Evolutionary conservation across 192 early-diverging fungal species (phyloP), one percentile per base, ranked within the genome.

Genomic region (Podila horticola): DNA sequence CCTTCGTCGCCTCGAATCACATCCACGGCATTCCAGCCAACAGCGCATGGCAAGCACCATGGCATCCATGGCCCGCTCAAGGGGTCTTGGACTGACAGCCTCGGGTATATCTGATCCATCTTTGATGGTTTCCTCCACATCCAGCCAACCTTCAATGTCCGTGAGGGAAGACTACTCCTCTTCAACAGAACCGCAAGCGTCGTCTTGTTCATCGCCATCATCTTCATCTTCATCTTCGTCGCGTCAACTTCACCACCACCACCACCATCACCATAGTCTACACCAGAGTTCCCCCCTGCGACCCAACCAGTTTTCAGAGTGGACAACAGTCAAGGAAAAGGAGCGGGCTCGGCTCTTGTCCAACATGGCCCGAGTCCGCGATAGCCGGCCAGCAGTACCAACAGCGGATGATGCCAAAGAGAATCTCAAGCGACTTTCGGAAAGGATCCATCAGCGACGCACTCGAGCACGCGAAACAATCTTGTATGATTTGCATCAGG

Each of bases 401-500:
- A 63, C 75, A 20, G 64, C 69, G 6, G 65, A 72, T 28, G 69
- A 36, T 24, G 75, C 75, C 8, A 71, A 64, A 62, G 75, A 79
- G 19, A 79, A 79, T 50, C 41, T 79, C 12, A 59, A 52, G 7
- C 69, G 69, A 48, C 75, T 79, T 38, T 71, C 69, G 11, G 69
- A 79, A 29, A 29, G 75, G 20, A 66, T 79, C 11, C 69, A 79
- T 26, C 75, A 79, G 49, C 64, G 75, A 15, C 69, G 75, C 0
- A 79, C 75, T 1, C 64, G 75, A 41, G 60, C 75, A 19, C 69
- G 75, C 10, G 75, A 79, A 26, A 79, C 75, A 13, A 79, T 79
- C 41, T 41, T 79, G 8, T 79, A 67, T 17, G 69, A 79, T 30
- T 51, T 79, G 6, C 75, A 79, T 67, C 69, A 79, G 17, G 75